Percentiles rank a stretch among this genome's conserved stretches.
Evolutionary conservation across 1,284 basidiomycete species (phyloP).

Genomic region (Boletellus sp.): DNA sequence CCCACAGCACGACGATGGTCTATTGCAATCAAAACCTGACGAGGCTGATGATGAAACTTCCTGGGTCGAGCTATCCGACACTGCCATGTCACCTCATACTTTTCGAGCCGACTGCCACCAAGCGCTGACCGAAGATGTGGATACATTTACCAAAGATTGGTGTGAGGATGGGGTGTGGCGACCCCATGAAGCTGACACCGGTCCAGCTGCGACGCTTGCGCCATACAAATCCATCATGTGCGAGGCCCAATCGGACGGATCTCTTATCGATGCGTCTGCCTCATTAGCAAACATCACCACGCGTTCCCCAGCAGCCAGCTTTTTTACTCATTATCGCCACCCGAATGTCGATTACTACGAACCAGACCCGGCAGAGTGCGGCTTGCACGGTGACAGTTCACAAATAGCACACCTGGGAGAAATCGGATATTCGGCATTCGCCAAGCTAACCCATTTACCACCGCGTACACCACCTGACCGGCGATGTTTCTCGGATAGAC

Average conservation of each 20-base stretch:
- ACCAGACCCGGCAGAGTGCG: slow-evolving; percentile 11
- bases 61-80: slow-evolving; percentile 21
- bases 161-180: slow-evolving; percentile 15
- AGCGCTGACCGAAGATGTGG: slow-evolving; percentile 12
- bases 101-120: not conserved
- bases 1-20: slow-evolving; percentile 18
- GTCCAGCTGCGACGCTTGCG: not conserved
- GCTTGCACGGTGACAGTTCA: slow-evolving; percentile 10
- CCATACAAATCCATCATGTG: slow-evolving; percentile 2
- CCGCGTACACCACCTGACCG: slow-evolving; percentile 13
- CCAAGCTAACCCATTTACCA: slow-evolving; percentile 3
- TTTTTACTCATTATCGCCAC: slow-evolving; percentile 18
- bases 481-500: slow-evolving; percentile 6
- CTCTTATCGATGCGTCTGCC: slow-evolving; percentile 26
- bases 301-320: slow-evolving; percentile 7
- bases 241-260: slow-evolving; percentile 16
- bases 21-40: slow-evolving; percentile 15
- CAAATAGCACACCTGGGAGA: slow-evolving; percentile 18
- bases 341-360: slow-evolving; percentile 4
- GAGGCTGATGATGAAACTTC: slow-evolving; percentile 4
- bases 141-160: slow-evolving; percentile 12
- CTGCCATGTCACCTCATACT: slow-evolving; percentile 3
- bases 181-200: slow-evolving; percentile 8
- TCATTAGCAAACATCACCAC: slow-evolving; percentile 18
- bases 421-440: slow-evolving; percentile 11